Evolutionary conservation across 1,284 basidiomycete genomes (phyloP), one percentile per base, ranked within the genome.

Genomic region (Moesziomyces parantarcticus): DNA sequence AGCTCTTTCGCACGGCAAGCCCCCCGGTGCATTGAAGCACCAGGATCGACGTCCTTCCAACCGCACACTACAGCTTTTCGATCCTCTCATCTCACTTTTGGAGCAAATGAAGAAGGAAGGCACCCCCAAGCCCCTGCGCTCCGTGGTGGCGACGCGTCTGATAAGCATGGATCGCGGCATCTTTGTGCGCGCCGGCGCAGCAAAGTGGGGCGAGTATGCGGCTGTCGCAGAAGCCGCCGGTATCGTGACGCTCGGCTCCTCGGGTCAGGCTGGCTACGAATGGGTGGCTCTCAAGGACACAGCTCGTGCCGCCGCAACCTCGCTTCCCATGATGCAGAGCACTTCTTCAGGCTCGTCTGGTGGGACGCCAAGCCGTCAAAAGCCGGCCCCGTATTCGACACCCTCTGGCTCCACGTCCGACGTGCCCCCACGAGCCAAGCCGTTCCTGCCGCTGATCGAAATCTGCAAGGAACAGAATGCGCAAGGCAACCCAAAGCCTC

Each of bases 161-260:
- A 54, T 66, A 1, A 13, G 36, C 11, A 23, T 64, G 50, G 74
- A 79, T 43, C 55, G 55, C 23, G 53, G 63, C 36, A 51, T 80
- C 51, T 80, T 71, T 52, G 55, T 76, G 16, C 61, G 64, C 9
- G 77, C 76, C 6, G 77, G 75, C 22, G 78, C 78, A 8, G 51
- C 58, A 22, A 55, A 70, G 16, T 80, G 77, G 77, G 65, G 65
- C 7, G 78, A 80, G 20, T 80, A 75, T 44, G 71, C 67, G 10
- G 75, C 71, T 21, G 74, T 79, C 8, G 78, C 78, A 4, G 72
- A 76, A 48, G 77, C 77, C 6, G 75, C 77, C 3, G 78, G 73
- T 4, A 71, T 78, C 45, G 65, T 80, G 11, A 64, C 44, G 13
- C 69, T 80, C 14, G 78, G 78, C 14, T 58, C 59, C 18, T 62